Conservation (phyloP, 2,329 filamentous ascomycete genomes). For the Neofusicoccum laricinum region DNA sequence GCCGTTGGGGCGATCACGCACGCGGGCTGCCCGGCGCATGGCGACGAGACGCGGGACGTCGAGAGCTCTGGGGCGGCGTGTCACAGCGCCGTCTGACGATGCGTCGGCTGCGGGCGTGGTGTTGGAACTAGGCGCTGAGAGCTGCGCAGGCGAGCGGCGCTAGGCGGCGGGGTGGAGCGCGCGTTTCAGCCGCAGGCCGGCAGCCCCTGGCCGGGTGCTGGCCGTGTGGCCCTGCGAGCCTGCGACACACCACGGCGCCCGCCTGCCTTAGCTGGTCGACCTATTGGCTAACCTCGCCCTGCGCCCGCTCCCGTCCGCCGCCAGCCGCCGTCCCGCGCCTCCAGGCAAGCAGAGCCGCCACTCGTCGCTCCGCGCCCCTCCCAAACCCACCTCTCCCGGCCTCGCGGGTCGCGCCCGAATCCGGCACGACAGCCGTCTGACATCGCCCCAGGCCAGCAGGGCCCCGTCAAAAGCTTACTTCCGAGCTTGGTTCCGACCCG, state of each 20-base stretch:
- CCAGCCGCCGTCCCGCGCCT: neutral
- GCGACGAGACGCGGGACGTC: slow-evolving; percentile 2
- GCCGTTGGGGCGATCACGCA: neutral
- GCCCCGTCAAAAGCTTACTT: neutral
- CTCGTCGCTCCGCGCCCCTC: neutral
- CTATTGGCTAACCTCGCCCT: neutral
- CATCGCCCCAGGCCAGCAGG: neutral
- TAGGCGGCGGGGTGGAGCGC: neutral
- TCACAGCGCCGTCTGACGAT: neutral
- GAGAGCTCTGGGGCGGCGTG: neutral
- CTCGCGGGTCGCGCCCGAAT: neutral
- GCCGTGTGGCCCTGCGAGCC: too few relatives aligned
- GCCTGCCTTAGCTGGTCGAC: slow-evolving; percentile 6
- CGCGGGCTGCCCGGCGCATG: neutral
- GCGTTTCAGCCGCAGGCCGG: neutral
- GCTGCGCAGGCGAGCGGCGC: neutral
- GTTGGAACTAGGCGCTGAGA: neutral
- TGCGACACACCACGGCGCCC: neutral
- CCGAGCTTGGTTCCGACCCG: neutral
- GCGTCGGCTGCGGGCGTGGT: neutral
- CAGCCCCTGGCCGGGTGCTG: too few relatives aligned
- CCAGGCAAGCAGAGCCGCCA: slow-evolving; percentile 7
- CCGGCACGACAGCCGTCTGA: slow-evolving; percentile 4
- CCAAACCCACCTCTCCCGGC: neutral
- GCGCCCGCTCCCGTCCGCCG: neutral